Percentiles rank a stretch among this genome's conserved stretches.
These are phyloP conservation scores for Cercophora newfieldiana DNA, from an alignment of 495 filamentous ascomycete genomes.

Conservation along the genomic window DNA sequence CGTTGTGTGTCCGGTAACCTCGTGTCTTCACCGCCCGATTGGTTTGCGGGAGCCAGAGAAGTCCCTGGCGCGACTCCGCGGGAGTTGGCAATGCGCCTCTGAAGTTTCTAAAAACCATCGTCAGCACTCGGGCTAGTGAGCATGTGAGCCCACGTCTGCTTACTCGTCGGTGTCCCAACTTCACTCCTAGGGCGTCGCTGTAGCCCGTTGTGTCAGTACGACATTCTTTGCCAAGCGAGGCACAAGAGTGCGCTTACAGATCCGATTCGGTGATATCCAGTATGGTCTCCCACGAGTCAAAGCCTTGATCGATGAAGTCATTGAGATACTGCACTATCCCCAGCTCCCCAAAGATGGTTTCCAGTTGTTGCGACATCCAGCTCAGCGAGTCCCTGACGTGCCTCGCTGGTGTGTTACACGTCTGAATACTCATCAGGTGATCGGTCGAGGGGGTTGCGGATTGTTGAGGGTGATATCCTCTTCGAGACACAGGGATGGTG, in stretches of 20 bases:
- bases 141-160: slow-evolving; percentile 22
- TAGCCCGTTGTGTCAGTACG: slow-evolving; percentile 21
- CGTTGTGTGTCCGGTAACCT: slow-evolving; percentile 34
- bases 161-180: slow-evolving; percentile 77
- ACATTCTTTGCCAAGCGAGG: background rate
- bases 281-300: slow-evolving; percentile 79
- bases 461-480: background rate
- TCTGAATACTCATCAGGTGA: background rate
- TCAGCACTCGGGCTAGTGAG: background rate
- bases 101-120: slow-evolving; percentile 46
- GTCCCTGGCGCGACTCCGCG: slow-evolving; percentile 56
- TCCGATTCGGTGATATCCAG: slow-evolving; percentile 79
- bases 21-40: slow-evolving; percentile 40
- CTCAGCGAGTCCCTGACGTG: slow-evolving; percentile 7
- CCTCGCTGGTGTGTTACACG: slow-evolving; percentile 12
- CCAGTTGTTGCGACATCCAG: slow-evolving; percentile 50
- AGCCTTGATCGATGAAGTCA: slow-evolving; percentile 69
- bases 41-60: slow-evolving; percentile 43
- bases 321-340: slow-evolving; percentile 73
- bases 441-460: background rate
- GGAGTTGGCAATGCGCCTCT: slow-evolving; percentile 54
- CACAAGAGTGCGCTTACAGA: slow-evolving; percentile 51
- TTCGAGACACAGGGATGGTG: no score
- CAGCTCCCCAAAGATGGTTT: slow-evolving; percentile 63
- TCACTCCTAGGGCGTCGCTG: slow-evolving; percentile 68